Percentiles rank a stretch among this genome's conserved stretches.
Conservation (phyloP, 2,329 filamentous ascomycete species). For the Penicillium sp. region DNA sequence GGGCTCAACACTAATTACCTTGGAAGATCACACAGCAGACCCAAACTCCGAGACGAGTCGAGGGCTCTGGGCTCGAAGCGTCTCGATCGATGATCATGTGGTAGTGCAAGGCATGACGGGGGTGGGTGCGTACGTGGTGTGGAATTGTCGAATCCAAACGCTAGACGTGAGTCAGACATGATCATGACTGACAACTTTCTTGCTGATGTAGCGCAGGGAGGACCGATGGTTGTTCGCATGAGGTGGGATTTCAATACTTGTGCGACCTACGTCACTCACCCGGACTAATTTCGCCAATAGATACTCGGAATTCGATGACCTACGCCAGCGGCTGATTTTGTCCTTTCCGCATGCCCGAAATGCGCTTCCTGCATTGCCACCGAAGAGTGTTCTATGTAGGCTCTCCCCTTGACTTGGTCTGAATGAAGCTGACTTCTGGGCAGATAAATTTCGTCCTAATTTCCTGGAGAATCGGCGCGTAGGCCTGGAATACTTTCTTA, state of each 20-base stretch:
- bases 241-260: slow-evolving; percentile 38
- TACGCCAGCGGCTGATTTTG: slow-evolving; percentile 64
- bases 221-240: slow-evolving; percentile 55
- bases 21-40: slow-evolving; percentile 61
- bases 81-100: slow-evolving; percentile 57
- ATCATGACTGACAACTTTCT: neutral
- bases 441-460: slow-evolving; percentile 64
- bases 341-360: slow-evolving; percentile 79
- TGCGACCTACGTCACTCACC: neutral
- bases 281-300: slow-evolving; percentile 34
- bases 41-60: slow-evolving; percentile 50
- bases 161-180: slow-evolving; percentile 58
- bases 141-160: slow-evolving; percentile 84
- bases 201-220: slow-evolving; percentile 38
- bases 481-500: slow-evolving; percentile 86
- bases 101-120: slow-evolving; percentile 55
- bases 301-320: slow-evolving; percentile 89
- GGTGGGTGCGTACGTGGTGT: slow-evolving; percentile 88
- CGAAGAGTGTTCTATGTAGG: slow-evolving; percentile 83
- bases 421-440: slow-evolving; percentile 8
- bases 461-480: slow-evolving; percentile 80
- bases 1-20: slow-evolving; percentile 48
- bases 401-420: neutral
- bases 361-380: slow-evolving; percentile 83
- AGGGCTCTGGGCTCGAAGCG: slow-evolving; percentile 57